These are phyloP conservation scores for Pisolithus marmoratus DNA, from an alignment of 768 basidiomycete species.

Conservation along the genomic window DNA sequence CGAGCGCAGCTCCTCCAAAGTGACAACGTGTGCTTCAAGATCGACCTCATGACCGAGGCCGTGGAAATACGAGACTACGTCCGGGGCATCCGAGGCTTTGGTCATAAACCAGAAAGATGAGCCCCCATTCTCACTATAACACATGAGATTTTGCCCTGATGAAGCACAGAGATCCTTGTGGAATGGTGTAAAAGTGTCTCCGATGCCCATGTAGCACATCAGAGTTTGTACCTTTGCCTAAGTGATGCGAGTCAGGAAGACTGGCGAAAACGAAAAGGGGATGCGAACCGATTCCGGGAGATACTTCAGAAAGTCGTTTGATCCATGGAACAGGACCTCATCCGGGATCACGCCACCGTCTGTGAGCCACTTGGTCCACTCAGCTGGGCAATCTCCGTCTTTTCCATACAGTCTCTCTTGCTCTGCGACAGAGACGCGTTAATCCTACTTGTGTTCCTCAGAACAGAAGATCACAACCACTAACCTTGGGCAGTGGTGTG, in stretches of 20 bases:
- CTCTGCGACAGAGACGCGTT: conserved; percentile 33
- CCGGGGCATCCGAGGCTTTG: conserved; percentile 46
- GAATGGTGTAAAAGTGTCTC: conserved; percentile 78
- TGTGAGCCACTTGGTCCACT: conserved; percentile 62
- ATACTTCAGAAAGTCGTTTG: conserved; percentile 52
- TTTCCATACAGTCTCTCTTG: conserved; percentile 68
- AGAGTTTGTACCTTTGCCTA: conserved; percentile 67
- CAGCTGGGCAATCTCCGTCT: conserved; percentile 61
- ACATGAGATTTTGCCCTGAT: conserved; percentile 85
- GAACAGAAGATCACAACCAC: conserved; percentile 1
- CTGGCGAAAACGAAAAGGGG: background rate
- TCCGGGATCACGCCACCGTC: conserved; percentile 44
- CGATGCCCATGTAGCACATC: conserved; percentile 81
- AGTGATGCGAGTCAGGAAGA: conserved; percentile 1
- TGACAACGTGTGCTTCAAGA: conserved; percentile 63
- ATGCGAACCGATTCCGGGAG: conserved; percentile 47
- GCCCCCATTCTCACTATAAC: conserved; percentile 64
- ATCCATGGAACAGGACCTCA: conserved; percentile 44
- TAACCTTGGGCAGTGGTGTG: conserved; percentile 38
- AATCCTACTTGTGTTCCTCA: background rate
- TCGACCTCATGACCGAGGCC: conserved; percentile 46
- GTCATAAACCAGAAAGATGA: conserved; percentile 91
- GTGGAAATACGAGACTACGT: conserved; percentile 55
- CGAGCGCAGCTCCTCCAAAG: conserved; percentile 53
- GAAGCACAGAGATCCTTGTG: conserved; percentile 85